Percentiles rank a stretch among this genome's conserved stretches.
Conservation (phyloP, 176 grass and related monocot genomes). For the Leersia perrieri region DNA sequence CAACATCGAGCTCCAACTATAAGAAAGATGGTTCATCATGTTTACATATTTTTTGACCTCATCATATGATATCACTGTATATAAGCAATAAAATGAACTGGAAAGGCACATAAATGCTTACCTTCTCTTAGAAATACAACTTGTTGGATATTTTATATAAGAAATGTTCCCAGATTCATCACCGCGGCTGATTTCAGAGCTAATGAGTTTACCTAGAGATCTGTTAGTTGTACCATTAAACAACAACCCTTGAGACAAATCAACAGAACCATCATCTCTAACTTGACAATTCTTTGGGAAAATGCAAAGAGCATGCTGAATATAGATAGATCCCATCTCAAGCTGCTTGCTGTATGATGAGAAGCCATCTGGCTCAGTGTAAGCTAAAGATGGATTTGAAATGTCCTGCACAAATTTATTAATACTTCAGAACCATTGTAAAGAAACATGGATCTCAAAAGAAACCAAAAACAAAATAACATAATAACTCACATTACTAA, state of each 20-base stretch:
- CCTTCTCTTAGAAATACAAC: conserved; percentile 49
- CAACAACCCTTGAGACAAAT: conserved; percentile 62
- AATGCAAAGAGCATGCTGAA: conserved; percentile 72
- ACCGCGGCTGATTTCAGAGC: conserved; percentile 18
- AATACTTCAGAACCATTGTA: conserved; percentile 20
- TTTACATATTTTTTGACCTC: neutral
- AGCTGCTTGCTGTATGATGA: conserved; percentile 60
- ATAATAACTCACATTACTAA: conserved; percentile 57
- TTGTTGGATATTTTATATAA: conserved; percentile 48
- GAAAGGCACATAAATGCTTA: conserved; percentile 33
- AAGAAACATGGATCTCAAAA: conserved; percentile 12
- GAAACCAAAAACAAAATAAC: conserved; percentile 30
- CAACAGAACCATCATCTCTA: conserved; percentile 30
- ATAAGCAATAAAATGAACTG: conserved; percentile 3
- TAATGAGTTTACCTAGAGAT: conserved; percentile 64
- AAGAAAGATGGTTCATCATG: neutral
- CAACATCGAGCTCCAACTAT: neutral
- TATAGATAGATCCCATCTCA: conserved; percentile 85
- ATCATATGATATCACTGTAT: neutral
- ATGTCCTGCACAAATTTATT: conserved; percentile 65
- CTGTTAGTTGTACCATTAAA: conserved; percentile 50
- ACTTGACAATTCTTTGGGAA: conserved; percentile 40
- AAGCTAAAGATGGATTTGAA: conserved; percentile 53
- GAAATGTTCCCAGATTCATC: conserved; percentile 34
- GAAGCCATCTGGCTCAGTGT: conserved; percentile 53